These are phyloP conservation scores for Podaxis carcinomalis DNA, from an alignment of 768 basidiomycete genomes.

Conservation along the genomic window DNA sequence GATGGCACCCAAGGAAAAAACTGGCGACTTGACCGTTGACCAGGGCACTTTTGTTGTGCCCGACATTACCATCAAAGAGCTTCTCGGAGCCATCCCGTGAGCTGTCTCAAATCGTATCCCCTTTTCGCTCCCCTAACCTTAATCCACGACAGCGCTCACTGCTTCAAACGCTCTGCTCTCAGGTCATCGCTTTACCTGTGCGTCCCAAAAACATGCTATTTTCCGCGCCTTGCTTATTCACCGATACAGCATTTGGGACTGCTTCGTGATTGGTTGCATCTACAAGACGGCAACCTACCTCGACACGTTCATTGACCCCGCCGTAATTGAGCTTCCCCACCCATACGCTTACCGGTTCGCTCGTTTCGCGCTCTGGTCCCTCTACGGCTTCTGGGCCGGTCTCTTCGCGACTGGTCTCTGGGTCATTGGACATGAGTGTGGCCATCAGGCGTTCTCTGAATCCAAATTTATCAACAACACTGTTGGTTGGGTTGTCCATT, in stretches of 20 bases:
- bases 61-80: conserved; percentile 82
- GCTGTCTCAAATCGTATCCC: conserved; percentile 22
- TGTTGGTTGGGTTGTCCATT: conserved; percentile 91
- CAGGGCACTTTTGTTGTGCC: conserved; percentile 70
- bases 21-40: conserved; percentile 33
- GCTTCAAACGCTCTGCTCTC: conserved; percentile 86
- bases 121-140: conserved; percentile 8
- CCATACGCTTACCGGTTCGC: conserved; percentile 60
- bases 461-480: conserved; percentile 89
- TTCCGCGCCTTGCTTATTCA: not conserved
- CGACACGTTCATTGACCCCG: conserved; percentile 59
- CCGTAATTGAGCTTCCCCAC: conserved; percentile 48
- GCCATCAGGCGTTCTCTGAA: conserved; percentile 94
- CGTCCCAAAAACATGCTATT: conserved; percentile 19
- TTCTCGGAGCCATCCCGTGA: conserved; percentile 80
- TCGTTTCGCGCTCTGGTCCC: conserved; percentile 66
- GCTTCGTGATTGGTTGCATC: conserved; percentile 59
- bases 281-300: conserved; percentile 66
- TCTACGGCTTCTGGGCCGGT: conserved; percentile 80
- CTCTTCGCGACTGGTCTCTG: conserved; percentile 90
- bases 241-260: conserved; percentile 62
- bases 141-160: conserved; percentile 55
- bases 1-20: conserved; percentile 31
- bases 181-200: conserved; percentile 78
- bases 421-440: conserved; percentile 94